Evolutionary conservation across 2,329 filamentous ascomycete genomes (phyloP), one percentile per base, ranked within the genome.

Genomic region (Beauveria brongniartii): DNA sequence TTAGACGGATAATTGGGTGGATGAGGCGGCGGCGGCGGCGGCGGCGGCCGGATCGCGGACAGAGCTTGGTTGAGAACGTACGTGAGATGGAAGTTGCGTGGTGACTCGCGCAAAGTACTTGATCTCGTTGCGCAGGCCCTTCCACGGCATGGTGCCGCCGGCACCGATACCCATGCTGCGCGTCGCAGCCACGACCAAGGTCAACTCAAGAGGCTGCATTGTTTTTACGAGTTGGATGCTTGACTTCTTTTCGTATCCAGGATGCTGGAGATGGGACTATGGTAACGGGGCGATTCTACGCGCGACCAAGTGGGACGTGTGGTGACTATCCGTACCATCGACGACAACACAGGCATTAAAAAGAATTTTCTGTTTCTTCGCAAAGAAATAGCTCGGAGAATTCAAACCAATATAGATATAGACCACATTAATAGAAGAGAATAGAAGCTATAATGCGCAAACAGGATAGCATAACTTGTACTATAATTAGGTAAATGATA

Each of bases 121-220:
- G 91, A 99, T 96, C 75, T 99, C 94, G 64, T 89, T 87, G 74
- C 87, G 90, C 40, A 97, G 82, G 48, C 89, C 88, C 0, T 88
- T 90, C 94, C 94, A 99, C 4, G 94, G 94, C 59, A 99, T 84
- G 3, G 80, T 82, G 63, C 91, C 91, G 63, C 82, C 80, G 52
- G 84, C 81, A 62, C 94, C 94, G 69, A 99, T 97, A 71, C 94
- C 94, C 79, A 97, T 90, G 68, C 80, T 84, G 57, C 88, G 87
- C n/a, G 92, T 96, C 20, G 92, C 88, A n/a, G 91, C 93, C 68
- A 97, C 91, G 73, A 97, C 89, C 68, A 97, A 83, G n/a, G 91
- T 97, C 59, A 97, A 78, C 66, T 91, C 87, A 58, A 77, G 71
- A 53, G 74, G 68, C 62, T 73, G 68, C 73, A 75, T 75, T 12